These are phyloP conservation scores for Schwanniomyces pseudopolymorphus DNA, from an alignment of 805 yeast species.

Conservation along the genomic window DNA sequence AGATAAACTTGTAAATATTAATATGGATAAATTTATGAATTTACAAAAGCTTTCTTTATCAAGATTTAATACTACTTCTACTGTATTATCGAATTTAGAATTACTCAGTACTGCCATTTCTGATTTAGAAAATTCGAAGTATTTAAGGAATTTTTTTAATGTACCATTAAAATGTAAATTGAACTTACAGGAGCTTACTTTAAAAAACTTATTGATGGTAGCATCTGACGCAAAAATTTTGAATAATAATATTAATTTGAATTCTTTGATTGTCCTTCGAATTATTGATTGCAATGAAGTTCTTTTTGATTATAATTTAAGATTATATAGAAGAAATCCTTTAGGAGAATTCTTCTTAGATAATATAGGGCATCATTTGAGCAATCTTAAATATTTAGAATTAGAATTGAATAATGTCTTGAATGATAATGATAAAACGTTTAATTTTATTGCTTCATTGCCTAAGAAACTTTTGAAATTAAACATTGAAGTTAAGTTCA, in stretches of 20 bases:
- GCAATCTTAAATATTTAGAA: conserved; percentile 4
- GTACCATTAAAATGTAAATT: not conserved
- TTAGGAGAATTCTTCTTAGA: conserved; percentile 9
- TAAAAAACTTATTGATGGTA: conserved; percentile 9
- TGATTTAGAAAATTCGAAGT: conserved; percentile 4
- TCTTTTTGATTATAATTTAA: conserved; percentile 2
- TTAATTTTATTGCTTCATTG: conserved; percentile 5
- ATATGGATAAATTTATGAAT: conserved; percentile 3
- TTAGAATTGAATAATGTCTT: conserved; percentile 13
- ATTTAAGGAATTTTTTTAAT: conserved; percentile 3
- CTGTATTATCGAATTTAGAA: not conserved
- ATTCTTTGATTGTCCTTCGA: conserved; percentile 4
- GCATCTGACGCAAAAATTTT: conserved; percentile 8
- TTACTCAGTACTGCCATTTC: not conserved
- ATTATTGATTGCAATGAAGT: conserved; percentile 13
- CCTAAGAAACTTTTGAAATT: conserved; percentile 3
- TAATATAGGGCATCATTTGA: conserved; percentile 5
- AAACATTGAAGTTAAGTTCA: conserved; percentile 6
- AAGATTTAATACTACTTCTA: conserved; percentile 3
- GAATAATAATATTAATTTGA: conserved; percentile 3
- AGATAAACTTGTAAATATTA: conserved; percentile 1
- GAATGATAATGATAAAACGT: conserved; percentile 7
- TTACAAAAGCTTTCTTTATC: conserved; percentile 3
- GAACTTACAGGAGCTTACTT: conserved; percentile 3
- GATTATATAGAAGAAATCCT: conserved; percentile 10